Conservation (phyloP, 768 basidiomycete genomes). For the Phanerochaete carnosa region DNA sequence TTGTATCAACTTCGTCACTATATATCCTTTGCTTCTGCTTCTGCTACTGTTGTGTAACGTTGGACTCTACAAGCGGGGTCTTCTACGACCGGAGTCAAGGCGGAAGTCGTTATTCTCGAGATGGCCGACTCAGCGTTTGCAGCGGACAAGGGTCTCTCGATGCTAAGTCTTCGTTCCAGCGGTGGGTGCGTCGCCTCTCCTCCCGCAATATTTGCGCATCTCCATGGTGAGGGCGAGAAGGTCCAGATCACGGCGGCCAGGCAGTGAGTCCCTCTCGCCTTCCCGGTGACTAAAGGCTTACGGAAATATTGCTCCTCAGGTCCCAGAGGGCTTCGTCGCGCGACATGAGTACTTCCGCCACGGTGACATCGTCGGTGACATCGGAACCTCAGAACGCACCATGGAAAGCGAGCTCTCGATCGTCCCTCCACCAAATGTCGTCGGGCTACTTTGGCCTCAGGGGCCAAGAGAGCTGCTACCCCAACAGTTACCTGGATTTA, state of each 20-base stretch:
- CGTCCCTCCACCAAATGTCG: constrained; percentile 87
- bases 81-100: no score
- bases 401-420: constrained; percentile 96
- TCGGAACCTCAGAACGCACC: constrained; percentile 85
- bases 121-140: no score
- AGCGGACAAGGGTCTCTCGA: no score
- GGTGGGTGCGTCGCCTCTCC: no score
- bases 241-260: constrained; percentile 93
- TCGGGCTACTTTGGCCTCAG: constrained; percentile 91
- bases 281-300: background rate
- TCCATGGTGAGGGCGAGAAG: constrained; percentile 88
- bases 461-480: constrained; percentile 95
- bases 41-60: no score
- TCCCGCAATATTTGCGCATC: constrained; percentile 82
- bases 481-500: constrained; percentile 98
- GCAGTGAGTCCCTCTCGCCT: constrained; percentile 47
- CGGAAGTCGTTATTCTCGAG: no score
- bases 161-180: no score
- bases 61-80: no score
- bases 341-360: constrained; percentile 87
- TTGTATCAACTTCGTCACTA: no score
- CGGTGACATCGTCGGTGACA: constrained; percentile 94
- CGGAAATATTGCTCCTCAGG: constrained; percentile 18
- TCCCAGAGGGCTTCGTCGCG: constrained; percentile 61
- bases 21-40: no score